Percentiles rank a stretch among this genome's conserved stretches.
Evolutionary conservation across 1,284 basidiomycete genomes (phyloP).

Genomic region (Taiwanofungus camphoratus): DNA sequence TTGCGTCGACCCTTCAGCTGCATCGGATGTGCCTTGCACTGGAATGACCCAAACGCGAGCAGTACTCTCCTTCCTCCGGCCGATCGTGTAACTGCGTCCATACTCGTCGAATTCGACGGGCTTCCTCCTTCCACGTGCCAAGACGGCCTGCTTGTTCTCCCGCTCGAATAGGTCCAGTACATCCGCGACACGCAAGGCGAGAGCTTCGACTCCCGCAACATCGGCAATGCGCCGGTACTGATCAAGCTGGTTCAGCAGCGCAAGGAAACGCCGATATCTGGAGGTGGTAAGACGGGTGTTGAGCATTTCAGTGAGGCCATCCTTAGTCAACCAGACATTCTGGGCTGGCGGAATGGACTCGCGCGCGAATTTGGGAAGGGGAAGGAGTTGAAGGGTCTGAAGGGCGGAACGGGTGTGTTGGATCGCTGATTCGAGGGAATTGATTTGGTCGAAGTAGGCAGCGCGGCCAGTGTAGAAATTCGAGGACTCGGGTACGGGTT

Average conservation of each 20-base stretch:
- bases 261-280: conserved; percentile 66
- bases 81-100: conserved; percentile 79
- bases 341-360: conserved; percentile 53
- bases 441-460: conserved; percentile 71
- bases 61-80: conserved; percentile 80
- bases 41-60: conserved; percentile 94
- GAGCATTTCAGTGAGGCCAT: conserved; percentile 54
- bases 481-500: conserved; percentile 48
- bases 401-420: conserved; percentile 54
- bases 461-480: conserved; percentile 88
- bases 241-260: conserved; percentile 68
- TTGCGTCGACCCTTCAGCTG: background rate
- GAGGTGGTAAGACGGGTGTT: conserved; percentile 61
- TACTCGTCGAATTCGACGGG: conserved; percentile 59
- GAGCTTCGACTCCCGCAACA: conserved; percentile 55
- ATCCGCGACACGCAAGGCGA: conserved; percentile 48
- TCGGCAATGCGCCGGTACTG: conserved; percentile 65
- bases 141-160: conserved; percentile 46
- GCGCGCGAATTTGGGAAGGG: conserved; percentile 69
- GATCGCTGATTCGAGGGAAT: conserved; percentile 63
- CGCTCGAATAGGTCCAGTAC: conserved; percentile 65
- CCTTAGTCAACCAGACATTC: conserved; percentile 64
- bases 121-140: conserved; percentile 51
- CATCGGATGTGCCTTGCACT: conserved; percentile 32
- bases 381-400: conserved; percentile 64